Base-by-base conservation (phyloP, 768 basidiomycete genomes). In the Hydnum rufescens region DNA sequence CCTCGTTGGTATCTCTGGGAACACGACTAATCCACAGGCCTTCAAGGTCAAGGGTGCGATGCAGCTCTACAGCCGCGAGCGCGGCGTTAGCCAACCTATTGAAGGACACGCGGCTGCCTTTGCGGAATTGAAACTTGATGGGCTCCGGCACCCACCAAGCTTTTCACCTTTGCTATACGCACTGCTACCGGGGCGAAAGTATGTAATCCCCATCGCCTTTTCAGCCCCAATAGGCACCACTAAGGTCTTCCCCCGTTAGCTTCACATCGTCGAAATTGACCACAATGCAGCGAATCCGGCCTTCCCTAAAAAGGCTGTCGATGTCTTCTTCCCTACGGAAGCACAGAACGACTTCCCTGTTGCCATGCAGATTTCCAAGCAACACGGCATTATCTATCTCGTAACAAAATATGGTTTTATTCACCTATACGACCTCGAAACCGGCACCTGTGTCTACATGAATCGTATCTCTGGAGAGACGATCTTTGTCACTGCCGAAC, bases 351-450 rank as follows among this genome's bases (percentile, higher is more conserved):
- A 99, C 63, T 99, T 99, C 73, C 95, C 95, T 18, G 95, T 99
- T 28, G 88, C 95, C 28, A 97, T 99, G 89, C 95, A 99, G 64
- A 88, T 97, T 32, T 97, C 95, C 36, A 80, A 82, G 66, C 86
- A 87, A 65, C 92, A 95, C 66, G 93, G 95, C 32, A 88, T 99
- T 66, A 71, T 95, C 61, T 99, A 92, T 69, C 75, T 99, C 53
- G 87, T 96, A 63, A 97, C 95, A 53, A 99, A 99, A 66, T 97
- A 88, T 64, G 95, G 95, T 39, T 99, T 99, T 70, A 97, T 99
- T 62, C 95, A 97, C 66, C 75, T 99, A 13, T 99, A 99, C 66
- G 95, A 99, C 67, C 77, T 97, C 57, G 95, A 99, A 66, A 77
- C 89, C 5, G 95, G 92, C 53, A 81, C 87, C 42, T 97, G 95